These are phyloP conservation scores for Ramalina peruviana DNA, from an alignment of 495 filamentous ascomycete species.

Conservation along the genomic window DNA sequence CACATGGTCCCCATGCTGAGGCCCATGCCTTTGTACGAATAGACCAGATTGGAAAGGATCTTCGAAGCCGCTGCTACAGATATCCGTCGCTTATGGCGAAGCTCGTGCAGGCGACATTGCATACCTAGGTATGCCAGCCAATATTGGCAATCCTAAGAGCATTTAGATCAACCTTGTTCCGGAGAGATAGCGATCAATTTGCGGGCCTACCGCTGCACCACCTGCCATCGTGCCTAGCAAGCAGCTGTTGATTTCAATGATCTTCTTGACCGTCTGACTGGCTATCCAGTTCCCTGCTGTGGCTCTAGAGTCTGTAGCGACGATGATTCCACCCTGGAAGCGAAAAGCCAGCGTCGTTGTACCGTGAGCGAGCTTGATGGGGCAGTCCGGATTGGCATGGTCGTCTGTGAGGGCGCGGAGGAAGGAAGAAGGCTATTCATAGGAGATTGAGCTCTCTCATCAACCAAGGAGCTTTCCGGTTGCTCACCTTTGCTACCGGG, in stretches of 20 bases:
- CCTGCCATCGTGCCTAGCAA: slow-evolving; percentile 96
- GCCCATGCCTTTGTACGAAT: slow-evolving; percentile 95
- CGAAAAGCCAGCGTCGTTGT: slow-evolving; percentile 97
- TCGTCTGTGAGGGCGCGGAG: slow-evolving; percentile 96
- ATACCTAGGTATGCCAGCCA: slow-evolving; percentile 98
- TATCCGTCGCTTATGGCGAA: slow-evolving; percentile 97
- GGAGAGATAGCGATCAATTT: not conserved
- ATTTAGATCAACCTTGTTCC: too few species aligned
- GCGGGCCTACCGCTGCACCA: slow-evolving; percentile 66
- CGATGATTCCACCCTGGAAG: slow-evolving; percentile 95
- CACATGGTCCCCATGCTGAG: slow-evolving; percentile 99
- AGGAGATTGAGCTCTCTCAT: slow-evolving; percentile 7
- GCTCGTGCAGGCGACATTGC: slow-evolving; percentile 97
- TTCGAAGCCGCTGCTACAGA: slow-evolving; percentile 93
- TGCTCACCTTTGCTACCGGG: slow-evolving; percentile 75
- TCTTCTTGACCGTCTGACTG: slow-evolving; percentile 98
- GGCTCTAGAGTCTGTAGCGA: slow-evolving; percentile 91
- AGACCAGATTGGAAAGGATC: slow-evolving; percentile 95
- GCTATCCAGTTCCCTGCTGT: slow-evolving; percentile 98
- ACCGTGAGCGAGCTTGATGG: slow-evolving; percentile 98
- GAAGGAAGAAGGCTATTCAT: slow-evolving; percentile 65
- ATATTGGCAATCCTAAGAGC: slow-evolving; percentile 81
- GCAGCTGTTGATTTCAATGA: slow-evolving; percentile 85
- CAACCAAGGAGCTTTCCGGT: not conserved
- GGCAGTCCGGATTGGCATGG: slow-evolving; percentile 86